These are phyloP conservation scores for Fusarium secorum DNA, from an alignment of 2,329 filamentous ascomycete species.

Conservation along the genomic window DNA sequence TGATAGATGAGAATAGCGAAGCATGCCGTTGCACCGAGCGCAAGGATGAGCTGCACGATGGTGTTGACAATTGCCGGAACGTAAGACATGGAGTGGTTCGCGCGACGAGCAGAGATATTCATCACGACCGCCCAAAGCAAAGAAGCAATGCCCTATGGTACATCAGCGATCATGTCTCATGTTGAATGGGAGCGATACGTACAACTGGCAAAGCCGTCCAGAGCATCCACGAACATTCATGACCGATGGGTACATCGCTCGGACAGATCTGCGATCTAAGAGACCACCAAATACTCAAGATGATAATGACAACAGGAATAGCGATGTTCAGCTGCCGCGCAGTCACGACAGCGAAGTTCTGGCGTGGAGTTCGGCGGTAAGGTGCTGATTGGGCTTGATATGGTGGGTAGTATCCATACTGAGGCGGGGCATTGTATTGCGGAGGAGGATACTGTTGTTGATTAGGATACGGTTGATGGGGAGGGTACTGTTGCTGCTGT, in stretches of 20 bases:
- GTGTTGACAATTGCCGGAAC: slow-evolving; percentile 27
- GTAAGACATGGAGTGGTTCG: slow-evolving; percentile 28
- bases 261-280: slow-evolving; percentile 33
- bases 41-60: slow-evolving; percentile 34
- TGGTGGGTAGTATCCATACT: slow-evolving; percentile 17
- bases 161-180: not conserved
- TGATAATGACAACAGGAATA: slow-evolving; percentile 48
- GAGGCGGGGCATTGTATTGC: slow-evolving; percentile 7
- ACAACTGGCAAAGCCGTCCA: slow-evolving; percentile 40
- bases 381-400: slow-evolving; percentile 3
- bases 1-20: slow-evolving; percentile 36
- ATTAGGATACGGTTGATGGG: not conserved
- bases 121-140: slow-evolving; percentile 33
- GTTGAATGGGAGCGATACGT: not conserved
- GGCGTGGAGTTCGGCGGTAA: slow-evolving; percentile 5
- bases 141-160: slow-evolving; percentile 24
- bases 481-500: not conserved
- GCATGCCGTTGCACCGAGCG: slow-evolving; percentile 33
- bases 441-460: slow-evolving; percentile 9
- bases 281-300: slow-evolving; percentile 53
- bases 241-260: slow-evolving; percentile 3
- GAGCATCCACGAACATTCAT: slow-evolving; percentile 36
- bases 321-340: slow-evolving; percentile 36
- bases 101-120: slow-evolving; percentile 36
- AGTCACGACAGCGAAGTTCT: slow-evolving; percentile 14